phyloP scores from a whole-genome alignment of 257 asterid genomes.

The Solanum paucissectum region DNA sequence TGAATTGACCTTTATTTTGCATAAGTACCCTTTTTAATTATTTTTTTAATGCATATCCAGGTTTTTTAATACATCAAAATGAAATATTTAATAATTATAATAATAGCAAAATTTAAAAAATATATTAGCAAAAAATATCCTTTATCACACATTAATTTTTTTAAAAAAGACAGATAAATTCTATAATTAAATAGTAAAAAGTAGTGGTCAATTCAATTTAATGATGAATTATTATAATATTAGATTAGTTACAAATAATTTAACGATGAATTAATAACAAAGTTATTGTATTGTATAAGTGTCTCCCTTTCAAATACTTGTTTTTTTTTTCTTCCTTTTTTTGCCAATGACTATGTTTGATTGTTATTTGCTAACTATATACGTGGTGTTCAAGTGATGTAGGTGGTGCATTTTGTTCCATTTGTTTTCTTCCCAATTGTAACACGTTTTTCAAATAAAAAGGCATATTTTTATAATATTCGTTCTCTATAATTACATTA shows the following conservation, averaged over 20 bases:
- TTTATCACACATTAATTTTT: background rate
- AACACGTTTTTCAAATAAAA: background rate
- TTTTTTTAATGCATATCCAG: background rate
- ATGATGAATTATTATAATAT: background rate
- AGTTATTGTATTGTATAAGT: background rate
- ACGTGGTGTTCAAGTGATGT: background rate
- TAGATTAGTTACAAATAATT: background rate
- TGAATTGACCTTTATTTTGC: background rate
- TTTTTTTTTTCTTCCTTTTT: background rate
- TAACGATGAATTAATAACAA: background rate
- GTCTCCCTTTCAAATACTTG: background rate
- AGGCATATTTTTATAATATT: no score
- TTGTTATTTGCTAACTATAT: background rate
- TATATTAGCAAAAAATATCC: background rate
- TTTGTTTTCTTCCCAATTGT: background rate
- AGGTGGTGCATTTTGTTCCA: background rate
- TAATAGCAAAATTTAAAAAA: background rate
- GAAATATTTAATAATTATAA: background rate
- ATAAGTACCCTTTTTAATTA: background rate
- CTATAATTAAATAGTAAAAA: background rate
- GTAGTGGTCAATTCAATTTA: background rate
- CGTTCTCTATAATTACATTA: no score
- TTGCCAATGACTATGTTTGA: background rate
- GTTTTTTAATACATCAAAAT: background rate
- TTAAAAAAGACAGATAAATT: background rate